Evolutionary conservation across 495 filamentous ascomycete genomes (phyloP).

Genomic region (Penicillium steckii): DNA sequence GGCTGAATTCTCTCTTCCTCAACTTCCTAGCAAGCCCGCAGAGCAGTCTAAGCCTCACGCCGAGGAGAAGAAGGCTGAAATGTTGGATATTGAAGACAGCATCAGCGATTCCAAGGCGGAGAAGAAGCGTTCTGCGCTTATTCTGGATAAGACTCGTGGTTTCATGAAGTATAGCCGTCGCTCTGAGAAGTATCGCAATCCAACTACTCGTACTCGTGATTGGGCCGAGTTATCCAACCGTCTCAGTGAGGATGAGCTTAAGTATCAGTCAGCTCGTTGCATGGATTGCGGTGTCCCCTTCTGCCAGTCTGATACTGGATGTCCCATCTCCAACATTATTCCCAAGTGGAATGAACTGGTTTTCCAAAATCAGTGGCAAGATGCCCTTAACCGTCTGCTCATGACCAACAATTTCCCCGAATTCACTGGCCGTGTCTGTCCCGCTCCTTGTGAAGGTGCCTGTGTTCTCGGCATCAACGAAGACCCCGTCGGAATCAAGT

Average conservation of each 20-base stretch:
- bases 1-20: constrained; percentile 79
- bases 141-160: constrained; percentile 95
- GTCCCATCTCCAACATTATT: constrained; percentile 99
- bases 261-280: constrained; percentile 97
- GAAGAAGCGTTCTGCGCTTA: constrained; percentile 90
- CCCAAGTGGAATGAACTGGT: constrained; percentile 98
- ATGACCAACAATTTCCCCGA: constrained; percentile 99
- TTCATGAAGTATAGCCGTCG: constrained; percentile 99
- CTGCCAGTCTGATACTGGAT: constrained; percentile 96
- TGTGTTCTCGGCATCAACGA: constrained; percentile 99
- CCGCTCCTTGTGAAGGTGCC: constrained; percentile 95
- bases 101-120: constrained; percentile 80
- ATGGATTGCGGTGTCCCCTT: constrained; percentile 99
- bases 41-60: constrained; percentile 60
- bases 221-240: constrained; percentile 92
- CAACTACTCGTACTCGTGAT: constrained; percentile 84
- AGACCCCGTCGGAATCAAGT: constrained; percentile 98
- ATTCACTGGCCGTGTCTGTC: constrained; percentile 97
- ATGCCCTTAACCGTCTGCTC: constrained; percentile 89
- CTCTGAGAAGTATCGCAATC: constrained; percentile 90
- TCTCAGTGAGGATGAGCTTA: constrained; percentile 93
- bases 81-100: constrained; percentile 95
- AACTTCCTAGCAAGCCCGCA: constrained; percentile 59
- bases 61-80: constrained; percentile 70
- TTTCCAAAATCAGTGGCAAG: constrained; percentile 91